Percentiles rank a stretch among this genome's conserved stretches.
Evolutionary conservation across 305 asterid genomes (phyloP).

Genomic region (Solanum hybrid): DNA sequence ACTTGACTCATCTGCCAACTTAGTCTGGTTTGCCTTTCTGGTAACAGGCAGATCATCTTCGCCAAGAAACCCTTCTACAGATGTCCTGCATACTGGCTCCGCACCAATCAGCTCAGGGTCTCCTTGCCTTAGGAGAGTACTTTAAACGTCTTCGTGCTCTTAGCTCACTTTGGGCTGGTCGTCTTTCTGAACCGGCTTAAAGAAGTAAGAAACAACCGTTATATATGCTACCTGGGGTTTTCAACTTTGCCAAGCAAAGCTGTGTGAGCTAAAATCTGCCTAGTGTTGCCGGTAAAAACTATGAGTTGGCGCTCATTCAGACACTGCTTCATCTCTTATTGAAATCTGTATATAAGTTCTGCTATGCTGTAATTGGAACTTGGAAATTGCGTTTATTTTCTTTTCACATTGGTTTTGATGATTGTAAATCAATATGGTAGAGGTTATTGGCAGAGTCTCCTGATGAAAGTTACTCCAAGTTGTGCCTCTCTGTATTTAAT

Average conservation of each 20-base stretch:
- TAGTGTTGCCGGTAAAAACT: neutral
- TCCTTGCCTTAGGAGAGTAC: slow-evolving; percentile 72
- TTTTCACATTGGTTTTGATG: neutral
- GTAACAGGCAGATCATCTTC: slow-evolving; percentile 82
- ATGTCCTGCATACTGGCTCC: slow-evolving; percentile 45
- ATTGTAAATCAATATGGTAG: slow-evolving; percentile 9
- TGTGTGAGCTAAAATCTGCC: slow-evolving; percentile 7
- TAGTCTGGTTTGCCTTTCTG: neutral
- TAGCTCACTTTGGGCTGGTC: slow-evolving; percentile 52
- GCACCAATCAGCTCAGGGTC: slow-evolving; percentile 63
- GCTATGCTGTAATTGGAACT: neutral
- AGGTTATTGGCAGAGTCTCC: neutral
- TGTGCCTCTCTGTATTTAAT: slow-evolving; percentile 1
- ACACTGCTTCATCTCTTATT: neutral
- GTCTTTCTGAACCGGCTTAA: slow-evolving; percentile 32
- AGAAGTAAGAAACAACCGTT: neutral
- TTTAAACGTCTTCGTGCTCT: slow-evolving; percentile 55
- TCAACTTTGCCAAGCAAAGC: slow-evolving; percentile 1
- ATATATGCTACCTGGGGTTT: neutral
- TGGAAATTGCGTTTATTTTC: neutral
- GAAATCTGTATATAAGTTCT: slow-evolving; percentile 1
- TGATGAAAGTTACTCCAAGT: neutral
- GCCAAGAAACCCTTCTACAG: slow-evolving; percentile 63
- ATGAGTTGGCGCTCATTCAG: neutral
- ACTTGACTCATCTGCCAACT: neutral